Evolutionary conservation across 1,139 yeast genomes (phyloP).

Genomic region (Arxiozyma telluris): DNA sequence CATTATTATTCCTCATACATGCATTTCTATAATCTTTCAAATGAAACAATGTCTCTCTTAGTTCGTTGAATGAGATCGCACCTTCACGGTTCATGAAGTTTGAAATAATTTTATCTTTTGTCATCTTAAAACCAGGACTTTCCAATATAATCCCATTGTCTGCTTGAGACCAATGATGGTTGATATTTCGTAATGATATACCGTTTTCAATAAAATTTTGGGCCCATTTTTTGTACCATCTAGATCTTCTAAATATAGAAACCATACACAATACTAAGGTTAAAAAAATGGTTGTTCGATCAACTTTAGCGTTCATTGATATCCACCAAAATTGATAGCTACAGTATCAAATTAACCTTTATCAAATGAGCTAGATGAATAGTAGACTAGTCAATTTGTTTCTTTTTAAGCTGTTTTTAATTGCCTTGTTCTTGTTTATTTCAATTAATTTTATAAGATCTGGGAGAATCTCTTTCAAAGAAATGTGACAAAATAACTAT

Average conservation of each 20-base stretch:
- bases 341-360: neutral
- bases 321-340: neutral
- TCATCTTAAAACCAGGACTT: conserved; percentile 8
- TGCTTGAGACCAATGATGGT: neutral
- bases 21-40: conserved; percentile 17
- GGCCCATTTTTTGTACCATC: conserved; percentile 17
- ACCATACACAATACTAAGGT: conserved; percentile 6
- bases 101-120: neutral
- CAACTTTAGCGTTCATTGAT: neutral
- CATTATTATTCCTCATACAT: conserved; percentile 18
- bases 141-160: neutral
- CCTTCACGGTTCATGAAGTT: conserved; percentile 2
- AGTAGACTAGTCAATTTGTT: neutral
- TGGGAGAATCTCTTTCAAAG: no score
- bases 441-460: no score
- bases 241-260: conserved; percentile 18
- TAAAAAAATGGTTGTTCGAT: neutral
- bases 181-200: neutral
- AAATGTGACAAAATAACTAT: no score
- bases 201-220: conserved; percentile 13
- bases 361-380: neutral
- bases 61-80: conserved; percentile 8
- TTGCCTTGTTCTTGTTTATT: no score
- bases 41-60: conserved; percentile 13
- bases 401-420: neutral